Base-by-base conservation (phyloP, 164 flowering plant genomes). In the Magnolia changhungtana region DNA sequence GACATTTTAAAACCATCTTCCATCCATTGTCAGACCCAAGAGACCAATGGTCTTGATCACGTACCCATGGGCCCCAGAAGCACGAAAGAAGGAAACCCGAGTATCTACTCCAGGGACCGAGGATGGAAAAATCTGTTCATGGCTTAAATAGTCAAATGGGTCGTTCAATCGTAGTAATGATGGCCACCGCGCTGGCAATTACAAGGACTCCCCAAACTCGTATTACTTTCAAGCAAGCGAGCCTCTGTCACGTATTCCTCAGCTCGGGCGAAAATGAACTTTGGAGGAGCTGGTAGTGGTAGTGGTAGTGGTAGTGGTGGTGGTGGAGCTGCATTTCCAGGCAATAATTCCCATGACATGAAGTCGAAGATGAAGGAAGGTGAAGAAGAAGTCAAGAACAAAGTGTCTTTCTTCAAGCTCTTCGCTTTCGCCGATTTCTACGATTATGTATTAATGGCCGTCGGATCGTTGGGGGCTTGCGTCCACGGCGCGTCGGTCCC, bases 401-500 rank as follows among this genome's bases (percentile, higher is more conserved):
- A 80, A 72, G 97, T 90, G 1, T 78, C 92, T 5, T 80, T 92
- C 24, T 23, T 87, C 1, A 93, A 94, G 76, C 86, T 96, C 0
- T 96, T 96, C 70, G 66, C 88, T 1, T 96, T 87, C 71, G 99
- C 99, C 1, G 97, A 96, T 76, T 82, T 84, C 63, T 88, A 84
- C 50, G 99, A 96, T 77, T 91, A 79, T 67, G 78, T 93, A 9
- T 79, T 96, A 7, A 96, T 94, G 99, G 78, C 76, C 10, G 14
- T 93, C 11, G 99, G 99, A 10, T 88, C 96, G 0, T 49, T 94
- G 11, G 96, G 97, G 2, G 98, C 98, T 0, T 84, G 88, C 63
- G 58, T 90, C 64, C 99, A 96, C 79, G 99, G 98, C 3, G 98
- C 91, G 20, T 93, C 99, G 0, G 97, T 96, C 0, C 99, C 98